These are phyloP conservation scores for Hygrophorus russula DNA, from an alignment of 768 basidiomycete genomes.

Conservation along the genomic window DNA sequence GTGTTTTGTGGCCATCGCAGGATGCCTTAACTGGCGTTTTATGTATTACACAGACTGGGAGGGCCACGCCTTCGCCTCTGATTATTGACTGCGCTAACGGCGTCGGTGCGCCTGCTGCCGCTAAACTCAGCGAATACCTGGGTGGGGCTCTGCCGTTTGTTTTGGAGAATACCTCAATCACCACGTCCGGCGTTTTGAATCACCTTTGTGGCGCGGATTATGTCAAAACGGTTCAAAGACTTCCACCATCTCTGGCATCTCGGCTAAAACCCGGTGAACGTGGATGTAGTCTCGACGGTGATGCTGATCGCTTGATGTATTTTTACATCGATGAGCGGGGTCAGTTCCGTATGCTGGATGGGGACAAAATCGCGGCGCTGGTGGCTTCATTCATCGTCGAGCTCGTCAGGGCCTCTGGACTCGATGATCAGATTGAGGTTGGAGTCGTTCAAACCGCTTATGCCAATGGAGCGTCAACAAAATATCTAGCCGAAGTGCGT, in stretches of 20 bases:
- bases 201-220: slow-evolving; percentile 88
- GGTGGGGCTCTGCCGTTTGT: slow-evolving; percentile 48
- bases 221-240: slow-evolving; percentile 86
- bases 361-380: slow-evolving; percentile 94
- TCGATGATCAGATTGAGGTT: slow-evolving; percentile 69
- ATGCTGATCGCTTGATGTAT: slow-evolving; percentile 95
- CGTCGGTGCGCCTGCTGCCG: slow-evolving; percentile 72
- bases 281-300: slow-evolving; percentile 92
- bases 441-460: slow-evolving; percentile 99
- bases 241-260: slow-evolving; percentile 66
- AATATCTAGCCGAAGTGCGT: slow-evolving; percentile 73
- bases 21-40: neutral
- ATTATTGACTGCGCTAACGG: slow-evolving; percentile 99
- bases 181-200: slow-evolving; percentile 68
- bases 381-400: slow-evolving; percentile 91
- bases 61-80: slow-evolving; percentile 44
- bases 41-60: slow-evolving; percentile 36
- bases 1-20: neutral
- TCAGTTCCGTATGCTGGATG: slow-evolving; percentile 87
- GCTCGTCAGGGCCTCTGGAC: slow-evolving; percentile 73
- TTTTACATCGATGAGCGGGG: slow-evolving; percentile 76
- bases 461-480: slow-evolving; percentile 94
- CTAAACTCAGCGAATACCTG: slow-evolving; percentile 48
- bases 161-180: slow-evolving; percentile 58
- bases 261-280: slow-evolving; percentile 61